Evolutionary conservation across 441 rosid species (phyloP).

Genomic region (Erysimum cheiri): DNA sequence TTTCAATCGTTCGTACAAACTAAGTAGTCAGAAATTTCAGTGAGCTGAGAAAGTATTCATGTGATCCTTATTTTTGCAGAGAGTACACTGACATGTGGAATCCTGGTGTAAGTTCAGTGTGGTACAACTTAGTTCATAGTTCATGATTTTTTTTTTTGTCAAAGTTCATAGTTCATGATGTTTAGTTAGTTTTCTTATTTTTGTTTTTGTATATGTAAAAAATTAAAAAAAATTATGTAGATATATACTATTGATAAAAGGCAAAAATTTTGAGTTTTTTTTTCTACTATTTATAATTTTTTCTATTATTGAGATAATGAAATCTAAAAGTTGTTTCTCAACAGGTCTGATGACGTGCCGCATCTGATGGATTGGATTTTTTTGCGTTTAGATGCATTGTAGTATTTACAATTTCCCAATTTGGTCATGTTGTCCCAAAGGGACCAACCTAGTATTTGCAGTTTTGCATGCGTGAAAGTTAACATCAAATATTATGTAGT

Average conservation of each 20-base stretch:
- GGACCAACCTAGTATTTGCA: constrained; percentile 3
- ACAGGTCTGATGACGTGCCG: constrained; percentile 4
- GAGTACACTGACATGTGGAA: neutral
- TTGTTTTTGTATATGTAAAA: neutral
- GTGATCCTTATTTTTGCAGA: constrained; percentile 1
- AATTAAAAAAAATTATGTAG: no score
- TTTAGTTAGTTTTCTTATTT: neutral
- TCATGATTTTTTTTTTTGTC: no score
- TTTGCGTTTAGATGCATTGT: neutral
- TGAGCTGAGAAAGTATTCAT: neutral
- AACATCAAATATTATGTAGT: neutral
- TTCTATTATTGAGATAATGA: no score
- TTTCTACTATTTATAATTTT: no score
- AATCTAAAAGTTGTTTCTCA: neutral
- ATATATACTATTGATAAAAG: no score
- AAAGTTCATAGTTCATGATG: neutral
- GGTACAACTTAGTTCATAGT: neutral
- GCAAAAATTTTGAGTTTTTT: no score
- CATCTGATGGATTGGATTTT: neutral
- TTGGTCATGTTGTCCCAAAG: constrained; percentile 1
- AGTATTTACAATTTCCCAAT: neutral
- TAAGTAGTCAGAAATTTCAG: neutral
- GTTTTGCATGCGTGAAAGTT: constrained; percentile 15
- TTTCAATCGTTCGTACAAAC: neutral
- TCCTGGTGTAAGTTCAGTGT: neutral